Percentiles rank a stretch among this genome's conserved stretches.
phyloP scores from a whole-genome alignment of 1,139 yeast genomes.

The Geotrichum cucujoidarum region DNA sequence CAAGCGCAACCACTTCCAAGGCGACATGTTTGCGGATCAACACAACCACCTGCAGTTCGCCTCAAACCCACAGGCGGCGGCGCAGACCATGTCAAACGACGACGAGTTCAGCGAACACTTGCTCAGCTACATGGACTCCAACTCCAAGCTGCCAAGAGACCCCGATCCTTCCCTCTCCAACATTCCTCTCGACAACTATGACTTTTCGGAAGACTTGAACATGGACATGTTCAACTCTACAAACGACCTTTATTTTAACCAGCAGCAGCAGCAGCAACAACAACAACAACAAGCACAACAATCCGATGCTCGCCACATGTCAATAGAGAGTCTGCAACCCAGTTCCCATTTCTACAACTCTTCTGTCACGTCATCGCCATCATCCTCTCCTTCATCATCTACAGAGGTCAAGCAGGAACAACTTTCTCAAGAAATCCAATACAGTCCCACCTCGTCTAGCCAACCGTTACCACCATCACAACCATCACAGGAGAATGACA shows the following conservation, averaged over 20 bases:
- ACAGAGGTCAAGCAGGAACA: background rate
- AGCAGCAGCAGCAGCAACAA: no score
- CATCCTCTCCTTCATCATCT: background rate
- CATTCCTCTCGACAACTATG: conserved; percentile 21
- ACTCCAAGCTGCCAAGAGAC: background rate
- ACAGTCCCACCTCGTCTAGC: conserved; percentile 1
- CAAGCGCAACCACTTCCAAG: no score
- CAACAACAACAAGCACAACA: no score
- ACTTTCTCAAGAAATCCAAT: background rate
- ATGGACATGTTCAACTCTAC: conserved; percentile 26
- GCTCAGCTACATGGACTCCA: background rate
- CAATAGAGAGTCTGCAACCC: background rate
- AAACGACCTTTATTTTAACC: background rate
- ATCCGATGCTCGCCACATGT: background rate
- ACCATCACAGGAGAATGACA: background rate
- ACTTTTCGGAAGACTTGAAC: conserved; percentile 26
- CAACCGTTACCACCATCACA: no score
- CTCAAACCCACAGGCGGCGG: no score
- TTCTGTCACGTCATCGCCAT: conserved; percentile 11
- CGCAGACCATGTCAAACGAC: no score
- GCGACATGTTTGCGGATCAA: no score
- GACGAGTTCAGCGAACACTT: no score
- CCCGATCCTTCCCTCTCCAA: conserved; percentile 6
- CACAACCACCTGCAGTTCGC: no score
- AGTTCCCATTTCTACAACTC: conserved; percentile 10